Conservation (phyloP, 176 grass and related monocot genomes). For the Poa pratensis region DNA sequence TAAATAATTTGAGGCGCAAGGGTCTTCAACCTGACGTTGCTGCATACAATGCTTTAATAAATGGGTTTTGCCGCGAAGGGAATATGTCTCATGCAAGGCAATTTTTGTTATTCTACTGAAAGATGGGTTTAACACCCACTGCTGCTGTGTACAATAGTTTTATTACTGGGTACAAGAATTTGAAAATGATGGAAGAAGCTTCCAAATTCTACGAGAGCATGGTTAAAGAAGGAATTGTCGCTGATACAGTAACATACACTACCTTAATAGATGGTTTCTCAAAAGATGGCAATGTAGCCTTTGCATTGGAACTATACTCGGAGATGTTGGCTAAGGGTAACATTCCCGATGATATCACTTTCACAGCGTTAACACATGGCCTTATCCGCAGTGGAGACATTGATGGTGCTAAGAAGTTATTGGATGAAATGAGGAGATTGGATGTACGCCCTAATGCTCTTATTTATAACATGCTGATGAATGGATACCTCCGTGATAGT, state of each 20-base stretch:
- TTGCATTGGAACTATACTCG: constrained; percentile 69
- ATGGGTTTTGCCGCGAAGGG: constrained; percentile 64
- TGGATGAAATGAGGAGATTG: constrained; percentile 75
- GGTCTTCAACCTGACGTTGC: constrained; percentile 56
- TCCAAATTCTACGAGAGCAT: constrained; percentile 63
- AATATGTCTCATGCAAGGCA: constrained; percentile 72
- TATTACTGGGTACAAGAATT: constrained; percentile 74
- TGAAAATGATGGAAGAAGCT: constrained; percentile 70
- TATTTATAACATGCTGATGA: constrained; percentile 90
- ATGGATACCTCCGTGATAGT: constrained; percentile 57
- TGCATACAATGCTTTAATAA: constrained; percentile 64
- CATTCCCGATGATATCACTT: constrained; percentile 80
- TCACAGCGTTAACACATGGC: constrained; percentile 68
- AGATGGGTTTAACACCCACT: constrained; percentile 66
- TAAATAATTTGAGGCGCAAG: constrained; percentile 64
- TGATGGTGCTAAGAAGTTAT: constrained; percentile 68
- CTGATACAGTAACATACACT: constrained; percentile 70
- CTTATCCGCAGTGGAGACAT: constrained; percentile 71
- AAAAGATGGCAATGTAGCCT: constrained; percentile 64
- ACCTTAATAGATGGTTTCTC: constrained; percentile 85
- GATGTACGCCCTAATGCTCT: constrained; percentile 61
- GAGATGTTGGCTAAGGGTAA: constrained; percentile 69
- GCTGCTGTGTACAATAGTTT: constrained; percentile 70
- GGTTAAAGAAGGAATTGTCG: constrained; percentile 59
- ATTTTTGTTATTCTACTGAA: constrained; percentile 64